Percentiles rank a stretch among this genome's conserved stretches.
These are phyloP conservation scores for Heracleum sosnowskyi DNA, from an alignment of 129 eudicot genomes.

Conservation along the genomic window DNA sequence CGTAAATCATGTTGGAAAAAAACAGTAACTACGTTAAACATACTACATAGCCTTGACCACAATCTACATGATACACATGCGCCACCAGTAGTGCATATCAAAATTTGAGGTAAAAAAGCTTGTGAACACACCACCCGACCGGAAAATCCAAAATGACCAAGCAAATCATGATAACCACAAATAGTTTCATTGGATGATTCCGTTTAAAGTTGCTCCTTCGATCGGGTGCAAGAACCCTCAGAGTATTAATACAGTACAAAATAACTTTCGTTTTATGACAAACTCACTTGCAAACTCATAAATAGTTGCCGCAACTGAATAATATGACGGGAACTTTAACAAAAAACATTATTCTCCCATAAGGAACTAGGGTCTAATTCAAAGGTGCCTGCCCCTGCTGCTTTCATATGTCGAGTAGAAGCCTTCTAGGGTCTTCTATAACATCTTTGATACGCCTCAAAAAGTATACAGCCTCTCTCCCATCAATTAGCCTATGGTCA, in stretches of 20 bases:
- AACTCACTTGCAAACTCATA: constrained; percentile 7
- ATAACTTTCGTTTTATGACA: neutral
- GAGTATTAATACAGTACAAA: neutral
- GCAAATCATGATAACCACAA: neutral
- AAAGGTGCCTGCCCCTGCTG: neutral
- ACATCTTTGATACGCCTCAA: constrained; percentile 71
- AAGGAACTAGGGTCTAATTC: neutral
- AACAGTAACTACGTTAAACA: no score
- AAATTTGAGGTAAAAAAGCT: no score
- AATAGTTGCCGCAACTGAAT: constrained; percentile 13
- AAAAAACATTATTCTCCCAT: constrained; percentile 4
- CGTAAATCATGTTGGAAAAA: no score
- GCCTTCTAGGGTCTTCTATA: constrained; percentile 65
- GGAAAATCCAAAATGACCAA: no score
- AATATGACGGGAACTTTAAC: neutral
- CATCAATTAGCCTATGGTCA: constrained; percentile 70
- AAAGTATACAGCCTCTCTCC: constrained; percentile 76
- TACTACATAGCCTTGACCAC: neutral
- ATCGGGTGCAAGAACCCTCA: neutral
- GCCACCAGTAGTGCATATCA: neutral
- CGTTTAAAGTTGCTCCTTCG: neutral
- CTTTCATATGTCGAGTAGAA: constrained; percentile 51
- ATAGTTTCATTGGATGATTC: neutral
- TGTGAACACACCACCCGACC: no score
- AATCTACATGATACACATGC: neutral